Conservation (phyloP, 805 yeast species). For the Candida maesae region DNA sequence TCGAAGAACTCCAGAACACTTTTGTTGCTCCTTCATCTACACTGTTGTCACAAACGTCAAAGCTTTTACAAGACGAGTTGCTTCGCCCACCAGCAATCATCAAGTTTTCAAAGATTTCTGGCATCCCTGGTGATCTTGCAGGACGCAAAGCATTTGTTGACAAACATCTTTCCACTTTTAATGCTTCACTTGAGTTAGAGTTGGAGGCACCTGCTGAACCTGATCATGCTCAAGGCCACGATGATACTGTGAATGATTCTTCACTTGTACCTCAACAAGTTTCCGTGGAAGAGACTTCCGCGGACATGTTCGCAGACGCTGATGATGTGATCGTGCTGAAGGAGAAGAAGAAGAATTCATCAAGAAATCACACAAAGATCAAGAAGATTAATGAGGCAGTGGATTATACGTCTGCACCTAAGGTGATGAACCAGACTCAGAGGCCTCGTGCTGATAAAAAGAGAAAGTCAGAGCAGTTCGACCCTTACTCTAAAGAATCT, state of each 20-base stretch:
- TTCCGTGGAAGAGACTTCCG: no score
- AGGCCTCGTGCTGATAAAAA: constrained; percentile 29
- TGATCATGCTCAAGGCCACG: not conserved
- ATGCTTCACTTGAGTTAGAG: constrained; percentile 1
- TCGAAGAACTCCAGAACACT: constrained; percentile 1
- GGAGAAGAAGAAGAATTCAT: constrained; percentile 7
- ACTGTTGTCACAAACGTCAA: not conserved
- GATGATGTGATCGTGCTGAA: constrained; percentile 24
- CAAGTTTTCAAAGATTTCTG: not conserved
- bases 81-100: not conserved
- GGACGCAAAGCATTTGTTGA: constrained; percentile 3
- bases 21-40: not conserved
- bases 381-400: constrained; percentile 27
- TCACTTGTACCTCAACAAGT: no score
- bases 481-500: constrained; percentile 51
- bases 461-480: constrained; percentile 40
- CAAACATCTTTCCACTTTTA: constrained; percentile 1
- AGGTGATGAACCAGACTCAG: constrained; percentile 30
- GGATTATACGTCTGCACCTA: constrained; percentile 44
- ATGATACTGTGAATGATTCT: no score
- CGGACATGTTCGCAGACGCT: constrained; percentile 19
- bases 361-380: constrained; percentile 6
- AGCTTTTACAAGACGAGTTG: not conserved
- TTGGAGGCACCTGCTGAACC: not conserved
- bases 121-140: constrained; percentile 4